Evolutionary conservation across 116 monocot species (phyloP).

Genomic region (Trichopus zeylanicus): DNA sequence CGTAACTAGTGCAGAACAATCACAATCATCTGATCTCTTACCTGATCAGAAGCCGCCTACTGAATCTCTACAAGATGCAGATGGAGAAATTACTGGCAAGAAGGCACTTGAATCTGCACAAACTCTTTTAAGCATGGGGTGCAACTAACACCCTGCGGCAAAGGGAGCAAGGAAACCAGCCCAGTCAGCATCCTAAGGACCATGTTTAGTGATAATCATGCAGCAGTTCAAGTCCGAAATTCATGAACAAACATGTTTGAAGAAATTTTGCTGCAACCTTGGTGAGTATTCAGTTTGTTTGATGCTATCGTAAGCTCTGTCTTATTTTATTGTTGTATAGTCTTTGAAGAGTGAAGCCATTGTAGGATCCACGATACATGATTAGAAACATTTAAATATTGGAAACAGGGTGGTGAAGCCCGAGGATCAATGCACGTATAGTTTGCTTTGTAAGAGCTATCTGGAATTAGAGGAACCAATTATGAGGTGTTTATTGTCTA

Average conservation of each 20-base stretch:
- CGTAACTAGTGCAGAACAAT: not conserved
- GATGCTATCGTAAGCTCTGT: not conserved
- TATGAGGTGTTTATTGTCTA: not conserved
- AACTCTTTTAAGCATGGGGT: conserved; percentile 39
- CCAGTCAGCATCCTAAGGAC: conserved; percentile 18
- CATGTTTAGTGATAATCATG: conserved; percentile 19
- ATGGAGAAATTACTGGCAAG: conserved; percentile 10
- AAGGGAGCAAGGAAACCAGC: conserved; percentile 10
- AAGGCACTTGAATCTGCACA: conserved; percentile 32
- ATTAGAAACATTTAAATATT: not conserved
- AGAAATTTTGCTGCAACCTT: conserved; percentile 5
- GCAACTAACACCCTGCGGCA: conserved; percentile 12
- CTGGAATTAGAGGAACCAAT: not conserved
- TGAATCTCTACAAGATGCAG: not conserved
- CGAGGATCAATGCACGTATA: not conserved
- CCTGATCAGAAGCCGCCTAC: conserved; percentile 12
- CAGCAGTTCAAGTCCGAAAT: conserved; percentile 33
- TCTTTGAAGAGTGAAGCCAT: not conserved
- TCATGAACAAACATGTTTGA: conserved; percentile 9
- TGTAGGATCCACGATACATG: not conserved
- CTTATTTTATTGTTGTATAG: conserved; percentile 13
- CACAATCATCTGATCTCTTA: conserved; percentile 1
- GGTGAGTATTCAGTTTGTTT: not conserved
- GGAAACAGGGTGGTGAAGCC: not conserved
- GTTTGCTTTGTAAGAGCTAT: not conserved